Conservation (phyloP, 495 filamentous ascomycete species). For the Aspergillus heteromorphus region DNA sequence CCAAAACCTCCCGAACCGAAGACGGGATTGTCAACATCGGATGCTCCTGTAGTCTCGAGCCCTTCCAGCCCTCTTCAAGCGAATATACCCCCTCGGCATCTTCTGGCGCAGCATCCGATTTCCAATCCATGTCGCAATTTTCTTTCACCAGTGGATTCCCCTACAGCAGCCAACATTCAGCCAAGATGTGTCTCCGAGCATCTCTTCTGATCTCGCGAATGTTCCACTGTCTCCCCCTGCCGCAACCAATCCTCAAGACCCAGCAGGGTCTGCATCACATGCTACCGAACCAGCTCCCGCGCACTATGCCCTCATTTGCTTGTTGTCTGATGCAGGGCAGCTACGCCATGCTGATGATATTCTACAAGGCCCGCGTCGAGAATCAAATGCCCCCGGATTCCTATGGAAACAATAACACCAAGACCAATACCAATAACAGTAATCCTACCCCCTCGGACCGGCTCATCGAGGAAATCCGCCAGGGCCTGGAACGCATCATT, state of each 20-base stretch:
- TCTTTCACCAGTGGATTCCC: constrained; percentile 39
- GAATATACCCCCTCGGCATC: constrained; percentile 35
- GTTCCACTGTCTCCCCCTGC: constrained; percentile 47
- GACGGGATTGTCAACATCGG: constrained; percentile 28
- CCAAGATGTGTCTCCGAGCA: constrained; percentile 49
- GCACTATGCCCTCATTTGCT: constrained; percentile 57
- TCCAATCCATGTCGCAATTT: constrained; percentile 27
- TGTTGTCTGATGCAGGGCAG: constrained; percentile 60
- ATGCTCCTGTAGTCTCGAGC: constrained; percentile 29
- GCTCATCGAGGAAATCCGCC: constrained; percentile 49
- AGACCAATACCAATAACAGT: too few relatives aligned
- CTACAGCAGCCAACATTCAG: constrained; percentile 48
- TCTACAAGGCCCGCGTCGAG: constrained; percentile 44
- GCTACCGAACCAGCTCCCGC: constrained; percentile 32
- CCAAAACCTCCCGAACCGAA: constrained; percentile 20
- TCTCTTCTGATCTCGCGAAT: constrained; percentile 46
- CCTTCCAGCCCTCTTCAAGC: constrained; percentile 29
- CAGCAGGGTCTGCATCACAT: constrained; percentile 20
- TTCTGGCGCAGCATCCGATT: constrained; percentile 34
- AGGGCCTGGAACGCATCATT: constrained; percentile 47
- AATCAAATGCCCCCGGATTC: constrained; percentile 43
- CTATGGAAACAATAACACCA: constrained; percentile 22
- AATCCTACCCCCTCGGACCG: constrained; percentile 31
- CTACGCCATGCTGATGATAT: constrained; percentile 56
- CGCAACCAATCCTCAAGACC: constrained; percentile 31